phyloP scores from a whole-genome alignment of 2,329 filamentous ascomycete genomes.

The Juglanconis sp. region DNA sequence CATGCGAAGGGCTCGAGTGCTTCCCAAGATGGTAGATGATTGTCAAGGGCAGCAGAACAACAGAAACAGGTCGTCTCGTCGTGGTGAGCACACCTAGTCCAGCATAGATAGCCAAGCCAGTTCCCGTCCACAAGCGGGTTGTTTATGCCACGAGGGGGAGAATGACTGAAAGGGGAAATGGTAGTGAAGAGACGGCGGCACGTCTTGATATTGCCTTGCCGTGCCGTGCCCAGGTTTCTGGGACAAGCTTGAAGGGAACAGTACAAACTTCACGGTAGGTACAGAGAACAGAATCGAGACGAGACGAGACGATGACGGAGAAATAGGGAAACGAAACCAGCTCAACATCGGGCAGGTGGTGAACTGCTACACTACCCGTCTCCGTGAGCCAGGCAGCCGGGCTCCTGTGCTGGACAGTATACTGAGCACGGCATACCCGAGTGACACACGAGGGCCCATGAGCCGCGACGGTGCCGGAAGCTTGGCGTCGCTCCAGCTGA shows the following conservation, averaged over 20 bases:
- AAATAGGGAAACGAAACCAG: not conserved
- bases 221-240: not conserved
- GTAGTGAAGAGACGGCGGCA: not conserved
- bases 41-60: not conserved
- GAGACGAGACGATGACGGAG: not conserved
- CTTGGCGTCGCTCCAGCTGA: slow-evolving; percentile 15
- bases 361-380: slow-evolving; percentile 13
- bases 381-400: not conserved
- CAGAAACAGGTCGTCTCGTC: not conserved
- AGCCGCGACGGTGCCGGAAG: slow-evolving; percentile 1
- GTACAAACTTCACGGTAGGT: not conserved
- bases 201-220: too few relatives aligned
- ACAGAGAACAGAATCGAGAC: not conserved
- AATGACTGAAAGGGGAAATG: not conserved
- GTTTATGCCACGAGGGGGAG: slow-evolving; percentile 6
- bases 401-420: not conserved
- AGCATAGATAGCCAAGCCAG: slow-evolving; percentile 1
- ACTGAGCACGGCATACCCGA: not conserved
- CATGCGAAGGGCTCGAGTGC: not conserved
- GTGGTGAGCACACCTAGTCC: not conserved
- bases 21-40: not conserved
- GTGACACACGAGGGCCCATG: slow-evolving; percentile 2
- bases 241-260: not conserved
- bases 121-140: slow-evolving; percentile 2
- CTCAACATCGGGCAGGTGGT: not conserved